Evolutionary conservation across 441 rosid species (phyloP).

Genomic region (Kokia cookei): DNA sequence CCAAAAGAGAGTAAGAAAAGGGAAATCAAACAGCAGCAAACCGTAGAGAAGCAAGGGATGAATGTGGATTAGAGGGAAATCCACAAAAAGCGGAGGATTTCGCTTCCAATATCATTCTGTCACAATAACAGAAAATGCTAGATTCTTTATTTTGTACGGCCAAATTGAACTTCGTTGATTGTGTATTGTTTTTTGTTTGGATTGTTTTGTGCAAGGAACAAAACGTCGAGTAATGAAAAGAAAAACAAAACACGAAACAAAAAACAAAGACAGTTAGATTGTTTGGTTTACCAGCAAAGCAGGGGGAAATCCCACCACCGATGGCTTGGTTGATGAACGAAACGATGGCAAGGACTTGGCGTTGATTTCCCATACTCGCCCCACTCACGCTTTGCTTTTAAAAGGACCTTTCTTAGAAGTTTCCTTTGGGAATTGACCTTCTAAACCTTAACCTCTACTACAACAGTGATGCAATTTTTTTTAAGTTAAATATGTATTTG

Average conservation of each 20-base stretch:
- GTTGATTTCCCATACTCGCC: conserved; percentile 3
- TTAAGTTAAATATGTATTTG: too few species aligned
- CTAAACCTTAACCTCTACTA: background rate
- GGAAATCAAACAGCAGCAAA: conserved; percentile 1
- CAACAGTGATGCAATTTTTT: too few species aligned
- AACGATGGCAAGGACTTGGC: background rate
- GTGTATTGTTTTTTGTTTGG: background rate
- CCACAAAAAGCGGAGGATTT: background rate
- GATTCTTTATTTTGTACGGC: background rate
- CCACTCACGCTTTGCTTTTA: background rate
- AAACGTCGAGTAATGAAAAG: background rate
- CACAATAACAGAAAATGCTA: background rate
- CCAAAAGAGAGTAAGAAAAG: background rate
- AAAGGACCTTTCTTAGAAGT: background rate
- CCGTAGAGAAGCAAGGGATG: background rate
- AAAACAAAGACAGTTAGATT: background rate
- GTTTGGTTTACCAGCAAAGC: background rate
- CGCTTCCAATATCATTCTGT: background rate
- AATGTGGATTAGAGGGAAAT: background rate
- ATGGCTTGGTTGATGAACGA: background rate
- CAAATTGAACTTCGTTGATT: background rate
- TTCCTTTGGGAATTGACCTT: background rate
- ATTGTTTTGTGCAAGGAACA: background rate
- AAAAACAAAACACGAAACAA: background rate
- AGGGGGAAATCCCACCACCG: background rate